Evolutionary conservation across 805 yeast species (phyloP).

Genomic region (Pachysolen tannophilus): DNA sequence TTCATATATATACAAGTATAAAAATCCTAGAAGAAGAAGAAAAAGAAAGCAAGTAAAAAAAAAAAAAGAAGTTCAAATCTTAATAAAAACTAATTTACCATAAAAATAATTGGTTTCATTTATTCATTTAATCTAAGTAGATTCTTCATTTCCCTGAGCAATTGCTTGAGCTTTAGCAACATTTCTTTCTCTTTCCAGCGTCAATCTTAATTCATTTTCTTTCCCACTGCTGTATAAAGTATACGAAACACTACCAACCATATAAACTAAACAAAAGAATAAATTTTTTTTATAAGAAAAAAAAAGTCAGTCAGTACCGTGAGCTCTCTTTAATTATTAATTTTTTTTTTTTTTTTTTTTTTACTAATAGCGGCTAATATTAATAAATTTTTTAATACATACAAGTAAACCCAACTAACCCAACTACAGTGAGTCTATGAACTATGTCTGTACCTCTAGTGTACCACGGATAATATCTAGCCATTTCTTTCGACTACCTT

Average conservation of each 20-base stretch:
- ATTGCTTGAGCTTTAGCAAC: conserved; percentile 7
- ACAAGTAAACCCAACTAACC: conserved; percentile 46
- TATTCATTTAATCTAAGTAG: no score
- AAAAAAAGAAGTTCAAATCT: no score
- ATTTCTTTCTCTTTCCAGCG: conserved; percentile 16
- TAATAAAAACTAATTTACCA: no score
- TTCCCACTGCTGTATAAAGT: conserved; percentile 46
- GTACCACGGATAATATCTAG: conserved; percentile 63
- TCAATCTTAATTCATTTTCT: conserved; percentile 36
- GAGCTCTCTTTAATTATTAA: no score
- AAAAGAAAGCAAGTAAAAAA: no score
- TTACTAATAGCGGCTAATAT: no score
- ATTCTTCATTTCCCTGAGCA: conserved; percentile 4
- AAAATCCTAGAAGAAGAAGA: no score
- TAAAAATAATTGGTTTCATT: no score
- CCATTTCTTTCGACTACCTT: conserved; percentile 21
- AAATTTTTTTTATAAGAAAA: not conserved
- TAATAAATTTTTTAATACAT: conserved; percentile 1
- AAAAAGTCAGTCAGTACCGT: no score
- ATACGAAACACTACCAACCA: conserved; percentile 43
- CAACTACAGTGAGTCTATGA: conserved; percentile 65
- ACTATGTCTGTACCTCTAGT: conserved; percentile 62
- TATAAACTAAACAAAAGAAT: conserved; percentile 23
- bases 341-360: no score
- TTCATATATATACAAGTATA: no score